Conservation (phyloP, 345 rosid genomes). For the Brassica carinata region DNA sequence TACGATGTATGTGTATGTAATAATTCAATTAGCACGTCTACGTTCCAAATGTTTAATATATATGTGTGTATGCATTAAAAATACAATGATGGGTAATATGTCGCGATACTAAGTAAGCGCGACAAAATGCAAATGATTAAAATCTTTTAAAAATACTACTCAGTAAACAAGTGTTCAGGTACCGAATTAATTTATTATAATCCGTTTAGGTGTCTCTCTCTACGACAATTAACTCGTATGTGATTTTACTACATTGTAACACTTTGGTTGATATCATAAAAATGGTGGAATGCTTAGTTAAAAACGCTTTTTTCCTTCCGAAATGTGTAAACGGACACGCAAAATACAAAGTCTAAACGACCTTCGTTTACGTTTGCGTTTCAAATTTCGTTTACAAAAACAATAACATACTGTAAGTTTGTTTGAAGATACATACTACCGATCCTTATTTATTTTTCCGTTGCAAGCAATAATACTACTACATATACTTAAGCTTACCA, state of each 20-base stretch:
- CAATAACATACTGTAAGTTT: not conserved
- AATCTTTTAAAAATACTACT: not conserved
- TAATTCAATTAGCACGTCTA: not conserved
- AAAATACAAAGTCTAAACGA: not conserved
- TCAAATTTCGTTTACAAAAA: not conserved
- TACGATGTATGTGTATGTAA: not conserved
- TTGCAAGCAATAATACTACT: not conserved
- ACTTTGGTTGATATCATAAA: not conserved
- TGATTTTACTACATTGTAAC: not conserved
- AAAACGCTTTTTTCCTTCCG: not conserved
- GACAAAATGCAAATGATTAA: constrained; percentile 9
- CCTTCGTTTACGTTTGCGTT: not conserved
- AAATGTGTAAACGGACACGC: not conserved
- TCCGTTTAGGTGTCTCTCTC: not conserved
- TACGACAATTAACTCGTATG: not conserved
- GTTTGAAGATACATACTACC: not conserved
- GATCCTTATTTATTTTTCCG: not conserved
- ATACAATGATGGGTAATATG: constrained; percentile 25
- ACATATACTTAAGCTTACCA: not conserved
- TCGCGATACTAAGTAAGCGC: constrained; percentile 3
- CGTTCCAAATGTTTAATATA: not conserved
- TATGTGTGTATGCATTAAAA: not conserved
- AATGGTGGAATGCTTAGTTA: not conserved
- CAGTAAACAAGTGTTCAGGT: not conserved
- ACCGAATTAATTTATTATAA: not conserved